Percentiles rank a stretch among this genome's conserved stretches.
These are phyloP conservation scores for Alnus rubra DNA, from an alignment of 306 rosid genomes.

Conservation along the genomic window DNA sequence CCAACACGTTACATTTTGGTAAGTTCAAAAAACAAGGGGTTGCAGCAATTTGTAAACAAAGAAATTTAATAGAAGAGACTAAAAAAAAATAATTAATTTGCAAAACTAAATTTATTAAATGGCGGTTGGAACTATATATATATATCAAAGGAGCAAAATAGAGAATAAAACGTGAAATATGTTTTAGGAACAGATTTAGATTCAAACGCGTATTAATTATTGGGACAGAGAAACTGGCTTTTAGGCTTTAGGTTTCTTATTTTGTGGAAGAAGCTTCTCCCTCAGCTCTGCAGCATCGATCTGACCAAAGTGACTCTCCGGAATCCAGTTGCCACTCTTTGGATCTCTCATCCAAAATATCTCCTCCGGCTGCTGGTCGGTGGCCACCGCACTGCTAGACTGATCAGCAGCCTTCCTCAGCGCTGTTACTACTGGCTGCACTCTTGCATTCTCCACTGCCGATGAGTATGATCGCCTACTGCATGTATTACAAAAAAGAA, in stretches of 20 bases:
- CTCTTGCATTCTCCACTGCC: conserved; percentile 22
- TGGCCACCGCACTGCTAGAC: background rate
- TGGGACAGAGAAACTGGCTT: background rate
- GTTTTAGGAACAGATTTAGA: background rate
- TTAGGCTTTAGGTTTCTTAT: background rate
- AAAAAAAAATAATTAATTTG: no score
- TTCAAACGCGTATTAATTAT: background rate
- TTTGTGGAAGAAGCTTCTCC: conserved; percentile 45
- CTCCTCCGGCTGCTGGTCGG: background rate
- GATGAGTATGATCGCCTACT: conserved; percentile 27
- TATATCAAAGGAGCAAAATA: no score
- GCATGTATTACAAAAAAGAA: background rate
- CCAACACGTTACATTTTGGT: no score
- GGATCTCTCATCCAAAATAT: conserved; percentile 70
- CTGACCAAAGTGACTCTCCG: conserved; percentile 55
- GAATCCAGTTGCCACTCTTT: conserved; percentile 65
- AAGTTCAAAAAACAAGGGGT: no score
- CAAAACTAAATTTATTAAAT: no score
- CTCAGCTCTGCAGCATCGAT: conserved; percentile 50
- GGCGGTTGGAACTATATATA: no score
- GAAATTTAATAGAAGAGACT: no score
- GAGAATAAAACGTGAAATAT: no score
- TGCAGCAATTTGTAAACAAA: no score
- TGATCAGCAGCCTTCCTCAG: background rate
- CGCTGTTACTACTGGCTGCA: conserved; percentile 8